A percentile compares a stretch with the other conserved stretches of the same genome.
These are phyloP conservation scores for Pachyrhizus erosus DNA, from an alignment of 306 rosid species.

Conservation along the genomic window DNA sequence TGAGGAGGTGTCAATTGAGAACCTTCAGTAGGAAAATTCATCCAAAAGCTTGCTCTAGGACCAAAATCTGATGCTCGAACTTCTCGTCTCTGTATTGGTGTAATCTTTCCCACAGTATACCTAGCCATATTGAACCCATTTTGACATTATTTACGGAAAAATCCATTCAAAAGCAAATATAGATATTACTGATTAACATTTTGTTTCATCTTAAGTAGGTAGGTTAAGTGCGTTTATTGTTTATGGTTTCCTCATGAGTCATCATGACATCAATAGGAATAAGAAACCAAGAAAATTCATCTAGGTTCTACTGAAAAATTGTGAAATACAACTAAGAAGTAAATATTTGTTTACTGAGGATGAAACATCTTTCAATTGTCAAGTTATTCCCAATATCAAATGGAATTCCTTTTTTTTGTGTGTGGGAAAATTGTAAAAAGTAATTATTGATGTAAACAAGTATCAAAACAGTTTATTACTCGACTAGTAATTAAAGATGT, in stretches of 20 bases:
- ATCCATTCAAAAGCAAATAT: conserved; percentile 30
- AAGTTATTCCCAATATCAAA: conserved; percentile 26
- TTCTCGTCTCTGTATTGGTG: conserved; percentile 95
- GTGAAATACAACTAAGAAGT: conserved; percentile 37
- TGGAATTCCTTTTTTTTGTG: neutral
- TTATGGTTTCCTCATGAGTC: conserved; percentile 2
- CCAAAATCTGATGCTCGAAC: conserved; percentile 93
- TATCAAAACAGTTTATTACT: neutral
- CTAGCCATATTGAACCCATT: conserved; percentile 65
- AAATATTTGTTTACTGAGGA: conserved; percentile 31
- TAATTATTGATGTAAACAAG: neutral
- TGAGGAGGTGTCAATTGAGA: conserved; percentile 96
- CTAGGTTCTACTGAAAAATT: conserved; percentile 32
- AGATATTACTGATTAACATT: conserved; percentile 11
- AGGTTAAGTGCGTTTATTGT: conserved; percentile 8
- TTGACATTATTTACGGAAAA: conserved; percentile 42
- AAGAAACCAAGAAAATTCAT: conserved; percentile 7
- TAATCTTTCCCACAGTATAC: conserved; percentile 98
- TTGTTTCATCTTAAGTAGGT: conserved; percentile 19
- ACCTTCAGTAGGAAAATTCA: conserved; percentile 96
- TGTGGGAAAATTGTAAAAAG: neutral
- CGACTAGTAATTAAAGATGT: neutral
- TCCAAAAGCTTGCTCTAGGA: conserved; percentile 99
- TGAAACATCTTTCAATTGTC: conserved; percentile 34
- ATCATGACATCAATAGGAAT: neutral